Conservation (phyloP, 2,329 filamentous ascomycete genomes). For the Nemania abortiva region DNA sequence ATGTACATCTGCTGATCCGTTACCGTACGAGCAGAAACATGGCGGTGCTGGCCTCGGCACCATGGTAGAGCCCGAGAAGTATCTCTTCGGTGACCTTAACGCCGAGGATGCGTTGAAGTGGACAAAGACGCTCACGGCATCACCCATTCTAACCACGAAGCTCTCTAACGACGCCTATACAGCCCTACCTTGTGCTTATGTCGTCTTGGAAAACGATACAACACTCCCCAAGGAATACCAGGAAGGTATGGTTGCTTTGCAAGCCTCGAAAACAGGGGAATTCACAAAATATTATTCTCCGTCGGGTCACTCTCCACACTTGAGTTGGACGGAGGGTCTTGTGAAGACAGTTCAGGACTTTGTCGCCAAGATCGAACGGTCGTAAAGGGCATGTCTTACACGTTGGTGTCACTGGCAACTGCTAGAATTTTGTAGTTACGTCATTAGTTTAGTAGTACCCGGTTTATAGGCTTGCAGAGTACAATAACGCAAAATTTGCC, state of each 20-base stretch:
- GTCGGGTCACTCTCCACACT: constrained; percentile 50
- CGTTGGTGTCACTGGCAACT: too few relatives aligned
- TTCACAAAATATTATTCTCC: constrained; percentile 45
- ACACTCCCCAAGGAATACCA: constrained; percentile 50
- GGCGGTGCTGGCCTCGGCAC: constrained; percentile 44
- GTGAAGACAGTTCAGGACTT: constrained; percentile 47
- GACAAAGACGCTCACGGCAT: constrained; percentile 45
- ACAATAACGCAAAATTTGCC: too few relatives aligned
- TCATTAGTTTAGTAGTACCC: too few relatives aligned
- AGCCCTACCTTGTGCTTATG: constrained; percentile 51
- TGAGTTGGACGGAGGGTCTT: constrained; percentile 50
- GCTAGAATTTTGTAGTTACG: too few relatives aligned
- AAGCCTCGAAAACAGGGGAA: constrained; percentile 42
- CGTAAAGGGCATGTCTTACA: too few relatives aligned
- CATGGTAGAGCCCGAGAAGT: constrained; percentile 44
- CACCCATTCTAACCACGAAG: constrained; percentile 44
- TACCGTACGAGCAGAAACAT: constrained; percentile 26
- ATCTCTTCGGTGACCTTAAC: constrained; percentile 49
- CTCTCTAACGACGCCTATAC: constrained; percentile 52
- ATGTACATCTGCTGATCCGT: constrained; percentile 10
- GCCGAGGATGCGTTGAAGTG: constrained; percentile 43
- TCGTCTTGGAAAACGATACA: constrained; percentile 49
- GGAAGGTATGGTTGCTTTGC: constrained; percentile 49
- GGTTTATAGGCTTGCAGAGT: too few relatives aligned
- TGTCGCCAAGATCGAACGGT: constrained; percentile 26